Evolutionary conservation across 2,329 filamentous ascomycete genomes (phyloP).

Genomic region (Phialocephala sp.): DNA sequence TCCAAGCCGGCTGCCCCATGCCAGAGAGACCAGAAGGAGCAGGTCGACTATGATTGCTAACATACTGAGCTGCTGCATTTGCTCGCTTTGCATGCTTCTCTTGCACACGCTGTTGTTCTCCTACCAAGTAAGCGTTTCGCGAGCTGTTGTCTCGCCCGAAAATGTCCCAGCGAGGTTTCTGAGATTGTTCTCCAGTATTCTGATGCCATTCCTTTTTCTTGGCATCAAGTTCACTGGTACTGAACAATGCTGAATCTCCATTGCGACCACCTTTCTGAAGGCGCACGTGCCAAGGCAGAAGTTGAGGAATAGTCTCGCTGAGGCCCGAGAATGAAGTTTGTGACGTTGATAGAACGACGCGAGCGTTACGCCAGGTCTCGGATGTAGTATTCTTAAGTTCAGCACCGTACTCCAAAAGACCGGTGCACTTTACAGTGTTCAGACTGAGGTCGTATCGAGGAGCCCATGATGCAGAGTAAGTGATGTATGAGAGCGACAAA

Average conservation of each 20-base stretch:
- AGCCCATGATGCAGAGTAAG: constrained; percentile 49
- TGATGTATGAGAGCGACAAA: constrained; percentile 42
- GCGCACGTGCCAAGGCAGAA: constrained; percentile 54
- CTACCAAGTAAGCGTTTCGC: constrained; percentile 3
- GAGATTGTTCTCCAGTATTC: constrained; percentile 21
- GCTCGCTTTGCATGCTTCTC: constrained; percentile 8
- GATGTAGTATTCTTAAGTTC: constrained; percentile 57
- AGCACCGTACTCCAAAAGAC: constrained; percentile 54
- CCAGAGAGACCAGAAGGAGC: not conserved
- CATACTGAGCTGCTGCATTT: not conserved
- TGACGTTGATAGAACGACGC: constrained; percentile 53
- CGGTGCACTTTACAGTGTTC: constrained; percentile 42
- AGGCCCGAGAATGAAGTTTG: constrained; percentile 56
- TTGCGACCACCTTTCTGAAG: constrained; percentile 42
- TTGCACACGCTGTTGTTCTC: not conserved
- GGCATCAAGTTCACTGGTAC: constrained; percentile 44
- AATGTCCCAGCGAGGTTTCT: constrained; percentile 44
- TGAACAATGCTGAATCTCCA: constrained; percentile 34
- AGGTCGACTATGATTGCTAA: not conserved
- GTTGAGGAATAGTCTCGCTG: constrained; percentile 52
- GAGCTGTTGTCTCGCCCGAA: constrained; percentile 42
- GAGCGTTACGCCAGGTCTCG: constrained; percentile 54
- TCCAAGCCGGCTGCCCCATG: not conserved
- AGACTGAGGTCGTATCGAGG: constrained; percentile 57
- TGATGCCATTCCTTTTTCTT: constrained; percentile 39